A percentile compares a stretch with the other conserved stretches of the same genome.
These are phyloP conservation scores for Ogataea wickerhamii DNA, from an alignment of 805 yeast genomes.

Conservation along the genomic window DNA sequence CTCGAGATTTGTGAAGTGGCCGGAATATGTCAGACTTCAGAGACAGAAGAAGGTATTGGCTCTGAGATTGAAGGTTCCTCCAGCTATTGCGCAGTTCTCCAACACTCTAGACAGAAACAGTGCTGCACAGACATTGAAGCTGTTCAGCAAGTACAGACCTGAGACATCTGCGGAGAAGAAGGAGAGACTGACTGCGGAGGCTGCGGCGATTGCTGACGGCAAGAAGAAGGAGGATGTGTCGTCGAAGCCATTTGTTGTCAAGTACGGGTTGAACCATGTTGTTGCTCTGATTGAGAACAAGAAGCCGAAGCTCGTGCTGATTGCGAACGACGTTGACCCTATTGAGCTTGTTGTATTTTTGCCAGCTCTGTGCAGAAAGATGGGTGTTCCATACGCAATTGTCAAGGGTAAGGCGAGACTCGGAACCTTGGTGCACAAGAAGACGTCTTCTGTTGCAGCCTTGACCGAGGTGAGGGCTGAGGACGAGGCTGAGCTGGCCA, in stretches of 20 bases:
- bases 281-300: constrained; percentile 96
- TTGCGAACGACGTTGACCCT: constrained; percentile 99
- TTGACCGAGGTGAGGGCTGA: constrained; percentile 91
- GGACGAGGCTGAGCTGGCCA: constrained; percentile 93
- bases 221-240: constrained; percentile 95
- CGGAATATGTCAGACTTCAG: constrained; percentile 96
- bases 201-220: constrained; percentile 98
- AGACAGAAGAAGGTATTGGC: constrained; percentile 97
- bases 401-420: constrained; percentile 98
- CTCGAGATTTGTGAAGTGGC: constrained; percentile 98
- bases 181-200: constrained; percentile 98
- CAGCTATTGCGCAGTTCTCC: constrained; percentile 96
- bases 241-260: constrained; percentile 93
- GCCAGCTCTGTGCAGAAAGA: constrained; percentile 98
- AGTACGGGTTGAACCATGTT: constrained; percentile 99
- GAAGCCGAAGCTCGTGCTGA: constrained; percentile 95
- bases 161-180: constrained; percentile 97
- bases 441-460: constrained; percentile 96
- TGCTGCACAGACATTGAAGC: constrained; percentile 94
- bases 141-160: constrained; percentile 98
- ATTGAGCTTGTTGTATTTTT: constrained; percentile 95
- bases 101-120: constrained; percentile 97
- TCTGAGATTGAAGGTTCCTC: constrained; percentile 98
- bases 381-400: constrained; percentile 99
- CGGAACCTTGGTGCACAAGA: constrained; percentile 96